Percentiles rank a stretch among this genome's conserved stretches.
Conservation (phyloP, 2,329 filamentous ascomycete genomes). For the Fusarium sp. region DNA sequence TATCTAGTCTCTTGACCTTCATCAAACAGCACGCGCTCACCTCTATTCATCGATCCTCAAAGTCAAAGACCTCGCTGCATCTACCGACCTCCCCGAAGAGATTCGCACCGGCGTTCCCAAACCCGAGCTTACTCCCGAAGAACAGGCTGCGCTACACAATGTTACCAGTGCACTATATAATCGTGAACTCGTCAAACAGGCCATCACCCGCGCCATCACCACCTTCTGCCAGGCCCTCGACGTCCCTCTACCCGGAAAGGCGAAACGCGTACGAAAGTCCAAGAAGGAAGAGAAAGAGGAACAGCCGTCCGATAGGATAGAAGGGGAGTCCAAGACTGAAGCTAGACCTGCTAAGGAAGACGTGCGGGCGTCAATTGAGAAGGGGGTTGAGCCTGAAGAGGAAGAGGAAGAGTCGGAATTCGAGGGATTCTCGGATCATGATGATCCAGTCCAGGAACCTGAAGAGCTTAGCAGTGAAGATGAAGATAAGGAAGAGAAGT, state of each 20-base stretch:
- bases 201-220: slow-evolving; percentile 58
- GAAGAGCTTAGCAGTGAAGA: slow-evolving; percentile 40
- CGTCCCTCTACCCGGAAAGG: slow-evolving; percentile 57
- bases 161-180: slow-evolving; percentile 68
- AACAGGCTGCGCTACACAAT: slow-evolving; percentile 63
- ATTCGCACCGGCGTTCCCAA: slow-evolving; percentile 59
- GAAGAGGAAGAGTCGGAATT: slow-evolving; percentile 50
- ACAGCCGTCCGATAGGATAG: slow-evolving; percentile 39
- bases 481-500: slow-evolving; percentile 47
- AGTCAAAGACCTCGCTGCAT: slow-evolving; percentile 62
- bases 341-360: slow-evolving; percentile 29
- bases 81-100: slow-evolving; percentile 59
- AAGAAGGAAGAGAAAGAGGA: slow-evolving; percentile 47
- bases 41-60: slow-evolving; percentile 64
- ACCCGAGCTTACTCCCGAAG: slow-evolving; percentile 61
- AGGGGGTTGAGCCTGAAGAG: slow-evolving; percentile 38
- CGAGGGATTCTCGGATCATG: slow-evolving; percentile 48
- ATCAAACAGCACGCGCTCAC: slow-evolving; percentile 65
- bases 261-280: slow-evolving; percentile 45
- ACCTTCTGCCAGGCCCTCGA: slow-evolving; percentile 60
- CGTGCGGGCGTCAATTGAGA: slow-evolving; percentile 32
- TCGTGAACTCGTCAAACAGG: slow-evolving; percentile 59
- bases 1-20: slow-evolving; percentile 63
- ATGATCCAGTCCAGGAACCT: slow-evolving; percentile 4
- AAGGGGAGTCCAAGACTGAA: slow-evolving; percentile 22